Percentiles rank a stretch among this genome's conserved stretches.
Conservation (phyloP, 768 basidiomycete species). For the Leccinum barrowsii region DNA sequence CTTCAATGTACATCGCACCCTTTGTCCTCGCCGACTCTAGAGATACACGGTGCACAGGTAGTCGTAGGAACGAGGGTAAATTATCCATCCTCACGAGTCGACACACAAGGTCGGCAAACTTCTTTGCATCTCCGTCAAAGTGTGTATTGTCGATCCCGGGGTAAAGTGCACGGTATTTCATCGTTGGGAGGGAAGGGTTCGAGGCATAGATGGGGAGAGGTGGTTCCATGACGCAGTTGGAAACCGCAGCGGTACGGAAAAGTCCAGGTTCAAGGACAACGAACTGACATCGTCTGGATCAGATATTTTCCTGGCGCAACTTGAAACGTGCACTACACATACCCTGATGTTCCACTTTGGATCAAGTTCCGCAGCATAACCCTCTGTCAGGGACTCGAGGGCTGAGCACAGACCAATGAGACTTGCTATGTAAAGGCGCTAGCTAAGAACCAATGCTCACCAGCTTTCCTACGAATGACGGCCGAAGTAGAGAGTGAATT, state of each 20-base stretch:
- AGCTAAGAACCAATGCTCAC: constrained; percentile 1
- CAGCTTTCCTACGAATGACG: constrained; percentile 14
- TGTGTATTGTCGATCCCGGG: constrained; percentile 16
- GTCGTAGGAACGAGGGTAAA: constrained; percentile 14
- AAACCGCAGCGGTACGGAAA: constrained; percentile 20
- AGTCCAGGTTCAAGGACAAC: constrained; percentile 22
- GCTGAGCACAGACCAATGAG: constrained; percentile 19
- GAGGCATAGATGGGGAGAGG: constrained; percentile 18
- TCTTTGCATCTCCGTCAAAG: constrained; percentile 24
- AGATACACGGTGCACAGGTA: constrained; percentile 25
- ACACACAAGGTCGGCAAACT: constrained; percentile 20
- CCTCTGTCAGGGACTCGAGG: constrained; percentile 31
- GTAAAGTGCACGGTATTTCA: constrained; percentile 19
- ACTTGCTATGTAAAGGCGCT: not conserved
- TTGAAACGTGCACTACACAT: not conserved
- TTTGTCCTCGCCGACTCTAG: constrained; percentile 20
- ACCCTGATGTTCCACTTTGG: constrained; percentile 37
- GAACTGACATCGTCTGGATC: constrained; percentile 10
- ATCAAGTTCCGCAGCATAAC: constrained; percentile 30
- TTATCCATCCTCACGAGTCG: constrained; percentile 15
- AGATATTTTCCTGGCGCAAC: not conserved
- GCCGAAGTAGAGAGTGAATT: not conserved
- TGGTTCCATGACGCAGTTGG: constrained; percentile 12
- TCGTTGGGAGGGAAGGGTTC: constrained; percentile 24
- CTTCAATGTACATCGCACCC: constrained; percentile 16